A percentile compares a stretch with the other conserved stretches of the same genome.
Conservation (phyloP, 1,284 basidiomycete genomes). For the Sphagnurus paluster region DNA sequence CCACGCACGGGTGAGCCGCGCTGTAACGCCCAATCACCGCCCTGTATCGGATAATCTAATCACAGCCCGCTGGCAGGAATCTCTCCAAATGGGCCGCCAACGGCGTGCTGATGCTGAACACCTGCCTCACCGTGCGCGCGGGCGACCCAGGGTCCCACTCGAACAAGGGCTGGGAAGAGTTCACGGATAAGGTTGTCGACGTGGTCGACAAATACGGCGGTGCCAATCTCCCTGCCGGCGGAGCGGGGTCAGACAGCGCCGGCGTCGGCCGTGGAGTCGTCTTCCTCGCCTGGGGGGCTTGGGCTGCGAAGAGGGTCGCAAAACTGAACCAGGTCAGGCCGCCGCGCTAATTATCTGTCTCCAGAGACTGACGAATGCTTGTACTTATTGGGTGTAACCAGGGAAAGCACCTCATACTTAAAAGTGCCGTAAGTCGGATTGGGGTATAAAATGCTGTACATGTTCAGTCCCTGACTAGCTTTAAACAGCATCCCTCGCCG, state of each 20-base stretch:
- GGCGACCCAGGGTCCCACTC: conserved; percentile 81
- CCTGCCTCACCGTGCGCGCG: conserved; percentile 83
- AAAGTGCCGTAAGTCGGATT: conserved; percentile 62
- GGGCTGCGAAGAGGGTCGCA: conserved; percentile 83
- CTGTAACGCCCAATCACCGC: background rate
- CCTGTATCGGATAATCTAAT: conserved; percentile 5
- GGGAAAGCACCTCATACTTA: conserved; percentile 85
- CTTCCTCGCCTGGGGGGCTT: conserved; percentile 90
- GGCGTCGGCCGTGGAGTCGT: conserved; percentile 75
- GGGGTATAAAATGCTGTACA: conserved; percentile 16
- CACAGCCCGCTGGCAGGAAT: conserved; percentile 54
- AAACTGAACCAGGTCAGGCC: conserved; percentile 72
- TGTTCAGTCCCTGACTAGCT: conserved; percentile 16
- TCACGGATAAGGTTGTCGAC: conserved; percentile 71
- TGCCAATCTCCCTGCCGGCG: conserved; percentile 50
- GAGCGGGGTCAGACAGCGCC: conserved; percentile 36
- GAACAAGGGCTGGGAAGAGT: conserved; percentile 86
- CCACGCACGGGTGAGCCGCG: conserved; percentile 78
- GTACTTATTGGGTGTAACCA: conserved; percentile 30
- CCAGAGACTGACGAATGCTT: conserved; percentile 3
- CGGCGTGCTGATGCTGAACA: conserved; percentile 92
- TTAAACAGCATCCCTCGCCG: conserved; percentile 76
- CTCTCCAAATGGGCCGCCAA: conserved; percentile 83
- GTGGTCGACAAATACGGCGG: conserved; percentile 77
- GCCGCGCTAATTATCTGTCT: background rate